phyloP scores from a whole-genome alignment of 176 grass and related monocot genomes.

The Zea luxurians region DNA sequence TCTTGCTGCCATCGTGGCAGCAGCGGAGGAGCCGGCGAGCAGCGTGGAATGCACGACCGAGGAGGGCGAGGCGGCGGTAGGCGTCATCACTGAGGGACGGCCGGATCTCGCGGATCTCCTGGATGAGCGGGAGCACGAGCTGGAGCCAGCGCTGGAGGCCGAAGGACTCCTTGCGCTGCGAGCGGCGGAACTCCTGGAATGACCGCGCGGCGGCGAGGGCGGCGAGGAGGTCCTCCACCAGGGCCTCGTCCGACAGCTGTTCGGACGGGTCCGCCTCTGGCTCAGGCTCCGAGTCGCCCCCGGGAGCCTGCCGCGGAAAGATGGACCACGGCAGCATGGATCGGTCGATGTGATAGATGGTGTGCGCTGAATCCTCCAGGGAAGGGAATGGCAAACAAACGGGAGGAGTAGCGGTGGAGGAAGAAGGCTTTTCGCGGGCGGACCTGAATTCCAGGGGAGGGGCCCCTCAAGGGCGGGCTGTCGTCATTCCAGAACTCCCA shows the following conservation, averaged over 20 bases:
- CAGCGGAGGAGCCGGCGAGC: conserved; percentile 58
- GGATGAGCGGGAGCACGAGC: conserved; percentile 56
- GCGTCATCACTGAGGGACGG: conserved; percentile 38
- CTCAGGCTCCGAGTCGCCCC: background rate
- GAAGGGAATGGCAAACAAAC: background rate
- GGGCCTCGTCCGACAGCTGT: conserved; percentile 40
- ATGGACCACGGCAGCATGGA: conserved; percentile 24
- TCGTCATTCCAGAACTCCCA: background rate
- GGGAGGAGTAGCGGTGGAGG: background rate
- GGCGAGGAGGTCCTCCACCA: conserved; percentile 46
- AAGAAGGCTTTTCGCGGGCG: conserved; percentile 18
- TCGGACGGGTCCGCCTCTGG: conserved; percentile 11
- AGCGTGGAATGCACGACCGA: conserved; percentile 47
- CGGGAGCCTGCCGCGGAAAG: background rate
- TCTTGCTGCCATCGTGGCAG: conserved; percentile 80
- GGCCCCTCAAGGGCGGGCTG: background rate
- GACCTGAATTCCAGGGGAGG: conserved; percentile 34
- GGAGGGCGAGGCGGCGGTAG: conserved; percentile 31
- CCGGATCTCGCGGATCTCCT: conserved; percentile 52
- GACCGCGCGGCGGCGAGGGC: conserved; percentile 33
- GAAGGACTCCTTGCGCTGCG: conserved; percentile 67
- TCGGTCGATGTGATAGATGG: background rate
- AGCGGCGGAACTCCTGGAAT: conserved; percentile 58
- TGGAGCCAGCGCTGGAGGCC: conserved; percentile 60
- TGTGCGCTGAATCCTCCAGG: background rate